phyloP scores from a whole-genome alignment of 2,329 filamentous ascomycete species.

The Trichoderma harzianum region DNA sequence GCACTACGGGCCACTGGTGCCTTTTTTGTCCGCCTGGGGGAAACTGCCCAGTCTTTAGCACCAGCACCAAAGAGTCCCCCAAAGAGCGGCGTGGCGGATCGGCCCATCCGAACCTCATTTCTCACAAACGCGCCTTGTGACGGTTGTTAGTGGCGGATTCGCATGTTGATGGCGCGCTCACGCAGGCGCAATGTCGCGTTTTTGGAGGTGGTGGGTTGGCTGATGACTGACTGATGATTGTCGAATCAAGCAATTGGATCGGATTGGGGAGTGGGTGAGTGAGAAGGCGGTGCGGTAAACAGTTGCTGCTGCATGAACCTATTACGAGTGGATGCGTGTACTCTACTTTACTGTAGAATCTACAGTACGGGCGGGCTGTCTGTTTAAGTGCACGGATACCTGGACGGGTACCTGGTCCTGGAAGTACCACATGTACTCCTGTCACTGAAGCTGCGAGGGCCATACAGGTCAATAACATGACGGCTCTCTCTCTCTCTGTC shows the following conservation, averaged over 20 bases:
- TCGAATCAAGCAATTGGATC: background rate
- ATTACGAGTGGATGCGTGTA: background rate
- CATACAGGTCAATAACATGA: background rate
- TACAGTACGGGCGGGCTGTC: background rate
- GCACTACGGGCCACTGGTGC: background rate
- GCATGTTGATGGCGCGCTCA: background rate
- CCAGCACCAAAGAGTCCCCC: background rate
- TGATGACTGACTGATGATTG: background rate
- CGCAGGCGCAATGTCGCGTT: background rate
- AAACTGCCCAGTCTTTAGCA: background rate
- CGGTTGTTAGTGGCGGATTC: background rate
- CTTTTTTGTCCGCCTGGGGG: background rate
- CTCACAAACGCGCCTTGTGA: background rate
- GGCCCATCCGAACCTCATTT: constrained; percentile 14
- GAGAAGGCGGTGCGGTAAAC: background rate
- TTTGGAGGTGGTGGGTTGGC: background rate
- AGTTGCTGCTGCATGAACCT: background rate
- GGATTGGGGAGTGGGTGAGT: background rate
- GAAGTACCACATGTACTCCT: background rate
- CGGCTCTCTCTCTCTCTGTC: background rate
- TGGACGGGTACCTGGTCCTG: background rate
- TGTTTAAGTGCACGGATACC: background rate
- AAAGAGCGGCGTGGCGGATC: constrained; percentile 2
- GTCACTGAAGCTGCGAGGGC: background rate
- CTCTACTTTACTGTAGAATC: background rate